Base-by-base conservation (phyloP, 1,284 basidiomycete species). In the Naganishia sp. region DNA sequence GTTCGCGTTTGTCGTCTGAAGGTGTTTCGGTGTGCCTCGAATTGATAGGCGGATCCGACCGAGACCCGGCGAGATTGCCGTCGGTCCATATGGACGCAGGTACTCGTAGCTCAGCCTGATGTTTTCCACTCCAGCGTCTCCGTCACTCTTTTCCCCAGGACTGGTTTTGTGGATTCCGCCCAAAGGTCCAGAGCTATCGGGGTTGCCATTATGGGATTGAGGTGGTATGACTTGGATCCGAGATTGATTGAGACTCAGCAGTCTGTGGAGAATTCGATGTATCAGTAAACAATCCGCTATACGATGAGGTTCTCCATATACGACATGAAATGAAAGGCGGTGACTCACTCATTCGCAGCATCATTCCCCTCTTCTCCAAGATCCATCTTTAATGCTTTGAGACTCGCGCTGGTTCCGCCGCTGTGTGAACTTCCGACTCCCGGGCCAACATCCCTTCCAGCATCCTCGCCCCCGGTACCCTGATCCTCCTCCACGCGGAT, bases 61-160 rank as follows among this genome's bases (percentile, higher is more conserved):
- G 31, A 64, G 63, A 13, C 63, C 63, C 33, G 63, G 63, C 5
- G 53, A 56, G 45, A 64, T 64, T 10, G 63, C 63, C 0, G 63
- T 64, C 1, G 55, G 53, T 28, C 63, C 63, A 28, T 64, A 64
- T 33, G 63, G 63, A 31, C 63, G 52, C 16, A 64, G 54, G 39
- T 64, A 64, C 23, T 64, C 63, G 55, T 64, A 64, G 23, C 53
- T 55, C 10, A 64, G 23, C 45, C 55, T 45, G 31, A 56, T 50
- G 39, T 49, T 64, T n/a, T 64, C 63, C 2, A 55, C 49, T 21
- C 59, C 59, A n/a, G 48, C 59, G 36, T 61, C 59, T 23, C 59
- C 59, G 25, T 61, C 59, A 28, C 59, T 61, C 36, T 57, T 57
- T 23, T 31, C 31, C 6, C 48, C 59, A 13, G 59, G 59, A 28